Base-by-base conservation (phyloP, 176 grass and related monocot species). In the Bothriochloa decipiens region DNA sequence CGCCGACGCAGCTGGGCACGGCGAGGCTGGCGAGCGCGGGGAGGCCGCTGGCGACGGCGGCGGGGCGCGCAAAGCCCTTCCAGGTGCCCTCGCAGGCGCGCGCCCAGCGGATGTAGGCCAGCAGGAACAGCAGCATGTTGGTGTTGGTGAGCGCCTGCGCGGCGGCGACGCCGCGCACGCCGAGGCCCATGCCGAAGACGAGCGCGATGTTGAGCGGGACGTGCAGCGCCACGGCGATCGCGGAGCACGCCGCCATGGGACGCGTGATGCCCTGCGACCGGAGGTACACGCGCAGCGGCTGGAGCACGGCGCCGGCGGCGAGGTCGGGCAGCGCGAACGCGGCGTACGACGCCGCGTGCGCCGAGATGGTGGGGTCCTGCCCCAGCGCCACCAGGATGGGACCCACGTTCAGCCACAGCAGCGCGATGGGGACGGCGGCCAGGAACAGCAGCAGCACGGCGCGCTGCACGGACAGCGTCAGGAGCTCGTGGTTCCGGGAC, bases 171-270 rank as follows among this genome's bases (percentile, higher is more conserved):
- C 96, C 96, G 39, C 93, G 91, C 53, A 95, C 83, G 18, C 93
- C 96, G 87, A 94, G 74, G 5, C 96, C 86, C 47, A 98, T 66
- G 53, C 69, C 81, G 85, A 96, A 96, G n/a, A 95, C 96, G 64
- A 98, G 91, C 0, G 84, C 23, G 0, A 92, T 12, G 87, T 91
- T 98, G 81, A 98, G 91, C 42, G 96, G 96, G 36, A 98, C 88
- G 77, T 98, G 96, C 23, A 98, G 87, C 17, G 81, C 80, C 1
- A 98, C 96, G 62, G 96, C 96, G 58, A 64, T 20, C 11, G 96
- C 96, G 18, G 96, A 95, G 87, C 96, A 98, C 4, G 89, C 89
- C 1, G 96, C 96, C 96, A 98, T 98, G 70, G 96, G 96, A 49
- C 87, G 85, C 27, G 96, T 90, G 74, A 98, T 85, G 39, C 96